These are phyloP conservation scores for Aurifilum marmelostoma DNA, from an alignment of 2,329 filamentous ascomycete species.

Conservation along the genomic window DNA sequence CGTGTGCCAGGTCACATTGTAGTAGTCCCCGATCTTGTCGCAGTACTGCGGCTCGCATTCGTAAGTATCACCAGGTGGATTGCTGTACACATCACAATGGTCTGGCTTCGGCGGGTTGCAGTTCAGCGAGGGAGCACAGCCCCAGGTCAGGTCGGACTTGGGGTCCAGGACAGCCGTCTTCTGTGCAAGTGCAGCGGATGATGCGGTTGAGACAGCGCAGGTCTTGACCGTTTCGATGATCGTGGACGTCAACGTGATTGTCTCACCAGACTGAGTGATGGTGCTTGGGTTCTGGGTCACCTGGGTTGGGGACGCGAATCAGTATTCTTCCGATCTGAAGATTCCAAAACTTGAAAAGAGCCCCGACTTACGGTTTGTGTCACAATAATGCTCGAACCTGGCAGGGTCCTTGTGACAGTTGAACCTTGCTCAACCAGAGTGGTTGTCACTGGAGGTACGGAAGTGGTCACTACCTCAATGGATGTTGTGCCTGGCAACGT, in stretches of 20 bases:
- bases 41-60: conserved; percentile 52
- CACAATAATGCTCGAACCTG: conserved; percentile 33
- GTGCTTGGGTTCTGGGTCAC: conserved; percentile 25
- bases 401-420: conserved; percentile 32
- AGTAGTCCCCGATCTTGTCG: conserved; percentile 44
- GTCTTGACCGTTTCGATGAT: conserved; percentile 41
- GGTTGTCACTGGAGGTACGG: conserved; percentile 34
- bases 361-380: conserved; percentile 22
- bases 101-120: conserved; percentile 55
- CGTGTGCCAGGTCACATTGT: conserved; percentile 46
- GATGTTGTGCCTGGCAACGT: conserved; percentile 14
- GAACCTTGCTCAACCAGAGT: conserved; percentile 34
- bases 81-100: conserved; percentile 56
- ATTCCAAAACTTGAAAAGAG: neutral
- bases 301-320: neutral
- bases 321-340: neutral
- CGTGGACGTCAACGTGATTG: conserved; percentile 39
- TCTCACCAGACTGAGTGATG: conserved; percentile 32
- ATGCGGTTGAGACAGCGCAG: conserved; percentile 51
- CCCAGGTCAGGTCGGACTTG: conserved; percentile 52
- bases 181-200: conserved; percentile 27
- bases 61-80: conserved; percentile 50
- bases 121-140: conserved; percentile 56
- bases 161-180: conserved; percentile 36
- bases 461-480: conserved; percentile 20